Base-by-base conservation (phyloP, 225 moss, liverwort and hornwort genomes). In the Physcomitrium patens region DNA sequence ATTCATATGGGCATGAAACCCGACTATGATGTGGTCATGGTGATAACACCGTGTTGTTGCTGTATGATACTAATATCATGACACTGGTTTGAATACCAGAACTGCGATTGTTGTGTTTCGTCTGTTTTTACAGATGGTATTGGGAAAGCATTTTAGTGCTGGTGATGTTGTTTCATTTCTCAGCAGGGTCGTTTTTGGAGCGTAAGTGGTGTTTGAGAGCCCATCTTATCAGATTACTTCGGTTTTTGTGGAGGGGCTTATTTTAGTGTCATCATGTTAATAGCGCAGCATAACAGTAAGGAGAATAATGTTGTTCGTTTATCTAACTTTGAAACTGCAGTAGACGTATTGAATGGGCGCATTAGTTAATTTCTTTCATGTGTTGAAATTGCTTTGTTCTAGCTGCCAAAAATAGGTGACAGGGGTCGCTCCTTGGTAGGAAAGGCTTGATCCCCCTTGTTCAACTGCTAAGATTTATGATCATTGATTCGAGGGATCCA, bases 81-180 rank as follows among this genome's bases (percentile, higher is more conserved):
- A 37, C 61, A 17, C 69, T 53, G 24, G 13, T 75, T 14, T 81
- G 56, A 59, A 48, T 60, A 20, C 37, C 93, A 99, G 99, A 81
- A 82, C 86, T 45, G 99, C 99, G 47, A 99, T 99, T 72, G 93
- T 99, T 73, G 94, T 92, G 0, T 99, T 74, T 73, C 86, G 81
- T 18, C 73, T 99, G 7, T 99, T 99, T 80, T 72, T 95, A 10
- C 65, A 90, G 73, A 99, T 99, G 95, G 86, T 89, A 44, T 67
- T 88, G 69, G 95, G 95, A 17, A 49, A 83, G 48, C 68, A 79
- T 37, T 95, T 91, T 69, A 43, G 49, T 76, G 83, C 77, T 63
- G 90, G 81, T 67, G 78, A 86, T 13, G 68, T 99, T 52, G 70
- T 93, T 72, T 75, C 89, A 58, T 99, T 99, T 63, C 92, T 99